Evolutionary conservation across 176 grass and related monocot genomes (phyloP).

Genomic region (Ananas comosus): DNA sequence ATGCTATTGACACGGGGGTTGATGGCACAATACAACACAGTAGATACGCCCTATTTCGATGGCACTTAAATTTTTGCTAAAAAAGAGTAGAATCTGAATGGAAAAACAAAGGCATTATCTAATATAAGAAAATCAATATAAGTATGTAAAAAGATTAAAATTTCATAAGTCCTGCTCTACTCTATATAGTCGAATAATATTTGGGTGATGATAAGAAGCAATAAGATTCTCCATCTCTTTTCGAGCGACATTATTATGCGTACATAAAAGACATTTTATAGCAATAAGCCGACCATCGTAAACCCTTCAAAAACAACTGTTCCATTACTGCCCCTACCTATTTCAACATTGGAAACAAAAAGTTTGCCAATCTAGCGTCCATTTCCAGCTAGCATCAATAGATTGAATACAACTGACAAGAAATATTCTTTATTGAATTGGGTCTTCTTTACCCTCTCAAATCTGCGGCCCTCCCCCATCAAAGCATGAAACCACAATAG

Average conservation of each 20-base stretch:
- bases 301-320: constrained; percentile 81
- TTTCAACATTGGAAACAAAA: constrained; percentile 63
- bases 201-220: constrained; percentile 71
- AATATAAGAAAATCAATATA: too few relatives aligned
- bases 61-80: too few relatives aligned
- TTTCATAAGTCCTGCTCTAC: constrained; percentile 39
- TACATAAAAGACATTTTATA: constrained; percentile 64
- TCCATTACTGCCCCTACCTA: constrained; percentile 90
- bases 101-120: too few relatives aligned
- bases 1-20: too few relatives aligned
- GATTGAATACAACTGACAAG: constrained; percentile 11
- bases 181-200: constrained; percentile 83
- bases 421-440: constrained; percentile 12
- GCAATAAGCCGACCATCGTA: constrained; percentile 77
- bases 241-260: constrained; percentile 74
- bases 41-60: too few relatives aligned
- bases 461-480: constrained; percentile 33
- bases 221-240: constrained; percentile 95
- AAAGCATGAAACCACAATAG: constrained; percentile 17
- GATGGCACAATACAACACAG: too few relatives aligned
- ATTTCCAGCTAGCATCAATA: constrained; percentile 21
- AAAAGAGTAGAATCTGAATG: too few relatives aligned
- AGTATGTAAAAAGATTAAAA: too few relatives aligned
- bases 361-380: constrained; percentile 73
- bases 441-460: constrained; percentile 22